Conservation (phyloP, 2,329 filamentous ascomycete species). For the Claviceps cyperi region DNA sequence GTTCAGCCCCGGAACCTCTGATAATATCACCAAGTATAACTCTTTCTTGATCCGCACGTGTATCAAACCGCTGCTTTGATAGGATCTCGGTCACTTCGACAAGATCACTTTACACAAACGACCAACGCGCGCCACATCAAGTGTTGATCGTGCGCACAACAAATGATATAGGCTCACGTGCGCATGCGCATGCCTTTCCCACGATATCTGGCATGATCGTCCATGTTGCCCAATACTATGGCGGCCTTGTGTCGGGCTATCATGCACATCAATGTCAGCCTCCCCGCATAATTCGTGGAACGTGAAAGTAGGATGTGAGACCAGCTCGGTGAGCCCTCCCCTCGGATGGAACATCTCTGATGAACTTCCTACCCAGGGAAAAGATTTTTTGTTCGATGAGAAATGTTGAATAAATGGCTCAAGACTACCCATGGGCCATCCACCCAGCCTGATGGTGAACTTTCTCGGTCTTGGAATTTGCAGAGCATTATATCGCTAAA, state of each 20-base stretch:
- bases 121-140: not conserved
- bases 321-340: no score
- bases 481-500: no score
- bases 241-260: not conserved
- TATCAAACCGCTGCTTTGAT: not conserved
- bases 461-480: no score
- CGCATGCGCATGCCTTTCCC: no score
- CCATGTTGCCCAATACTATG: no score
- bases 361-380: no score
- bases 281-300: not conserved
- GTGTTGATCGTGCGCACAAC: no score
- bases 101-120: not conserved
- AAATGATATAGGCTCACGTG: no score
- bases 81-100: not conserved
- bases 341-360: no score
- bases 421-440: not conserved
- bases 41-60: not conserved
- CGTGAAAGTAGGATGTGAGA: not conserved
- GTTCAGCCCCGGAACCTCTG: not conserved
- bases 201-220: no score
- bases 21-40: not conserved
- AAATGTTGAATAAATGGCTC: not conserved
- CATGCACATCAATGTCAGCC: not conserved
- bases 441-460: not conserved
- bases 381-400: no score